These are phyloP conservation scores for Rhodotorula sp. DNA, from an alignment of 1,284 basidiomycete genomes.

Conservation along the genomic window DNA sequence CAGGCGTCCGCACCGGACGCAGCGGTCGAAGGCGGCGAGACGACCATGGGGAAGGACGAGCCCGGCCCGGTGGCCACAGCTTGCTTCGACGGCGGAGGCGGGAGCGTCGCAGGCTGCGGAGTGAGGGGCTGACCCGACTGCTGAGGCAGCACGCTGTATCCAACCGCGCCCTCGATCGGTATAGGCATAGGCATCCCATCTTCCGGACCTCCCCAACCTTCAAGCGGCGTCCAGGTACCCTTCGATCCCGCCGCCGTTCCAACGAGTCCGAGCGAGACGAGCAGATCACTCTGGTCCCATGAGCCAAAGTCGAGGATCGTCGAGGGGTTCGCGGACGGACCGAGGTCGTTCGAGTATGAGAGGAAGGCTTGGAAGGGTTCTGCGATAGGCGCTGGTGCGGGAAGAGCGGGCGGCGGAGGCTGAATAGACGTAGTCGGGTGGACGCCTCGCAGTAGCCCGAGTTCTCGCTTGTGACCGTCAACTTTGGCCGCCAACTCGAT, in stretches of 20 bases:
- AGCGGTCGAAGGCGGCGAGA: too few relatives aligned
- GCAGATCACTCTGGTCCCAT: conserved; percentile 38
- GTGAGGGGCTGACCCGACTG: too few relatives aligned
- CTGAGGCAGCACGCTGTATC: too few relatives aligned
- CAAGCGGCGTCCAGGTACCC: not conserved
- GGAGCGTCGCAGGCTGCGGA: too few relatives aligned
- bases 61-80: too few relatives aligned
- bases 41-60: too few relatives aligned
- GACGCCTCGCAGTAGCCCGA: conserved; percentile 10
- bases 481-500: conserved; percentile 7
- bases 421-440: conserved; percentile 10
- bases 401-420: not conserved
- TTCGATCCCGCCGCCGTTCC: not conserved
- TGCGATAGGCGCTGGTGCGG: not conserved
- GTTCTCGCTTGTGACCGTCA: conserved; percentile 18
- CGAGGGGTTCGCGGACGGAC: conserved; percentile 11
- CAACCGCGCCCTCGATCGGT: too few relatives aligned
- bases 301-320: conserved; percentile 33
- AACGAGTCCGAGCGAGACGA: conserved; percentile 36
- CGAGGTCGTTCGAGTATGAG: conserved; percentile 22
- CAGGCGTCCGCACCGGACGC: too few relatives aligned
- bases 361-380: conserved; percentile 38
- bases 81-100: too few relatives aligned
- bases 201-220: not conserved
- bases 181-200: not conserved